Evolutionary conservation across 1,139 yeast genomes (phyloP).

Genomic region (Kodamaea sp.): DNA sequence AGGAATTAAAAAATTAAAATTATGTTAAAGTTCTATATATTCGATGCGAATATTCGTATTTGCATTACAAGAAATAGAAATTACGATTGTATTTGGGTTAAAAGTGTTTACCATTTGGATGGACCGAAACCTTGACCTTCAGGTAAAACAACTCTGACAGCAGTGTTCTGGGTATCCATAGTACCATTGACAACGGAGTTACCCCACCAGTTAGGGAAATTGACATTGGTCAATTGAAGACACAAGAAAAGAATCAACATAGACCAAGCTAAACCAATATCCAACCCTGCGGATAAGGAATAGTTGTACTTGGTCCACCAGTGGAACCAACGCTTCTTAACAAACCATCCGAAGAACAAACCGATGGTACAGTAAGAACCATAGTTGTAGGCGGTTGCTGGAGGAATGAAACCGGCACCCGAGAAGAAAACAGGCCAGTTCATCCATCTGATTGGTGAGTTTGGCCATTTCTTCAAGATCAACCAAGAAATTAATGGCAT

Average conservation of each 20-base stretch:
- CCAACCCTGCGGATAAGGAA: slow-evolving; percentile 55
- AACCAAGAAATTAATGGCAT: slow-evolving; percentile 44
- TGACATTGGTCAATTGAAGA: slow-evolving; percentile 25
- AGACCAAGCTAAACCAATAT: slow-evolving; percentile 53
- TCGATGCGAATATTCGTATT: too few relatives aligned
- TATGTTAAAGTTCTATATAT: too few relatives aligned
- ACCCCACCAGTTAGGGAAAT: slow-evolving; percentile 60
- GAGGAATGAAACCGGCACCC: slow-evolving; percentile 47
- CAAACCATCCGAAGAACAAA: slow-evolving; percentile 29
- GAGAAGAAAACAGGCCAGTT: slow-evolving; percentile 49
- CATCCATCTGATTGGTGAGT: slow-evolving; percentile 41
- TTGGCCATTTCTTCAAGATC: slow-evolving; percentile 46
- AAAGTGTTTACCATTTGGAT: slow-evolving; percentile 17
- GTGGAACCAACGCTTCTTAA: slow-evolving; percentile 41
- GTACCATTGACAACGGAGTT: slow-evolving; percentile 32
- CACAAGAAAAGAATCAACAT: slow-evolving; percentile 47
- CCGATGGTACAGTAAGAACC: slow-evolving; percentile 40
- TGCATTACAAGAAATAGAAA: too few relatives aligned
- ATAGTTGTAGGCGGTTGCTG: slow-evolving; percentile 45
- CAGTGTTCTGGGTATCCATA: slow-evolving; percentile 13
- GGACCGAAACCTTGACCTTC: slow-evolving; percentile 21
- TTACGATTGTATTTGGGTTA: not conserved
- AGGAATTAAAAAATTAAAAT: too few relatives aligned
- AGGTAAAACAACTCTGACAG: slow-evolving; percentile 12
- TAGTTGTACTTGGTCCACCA: slow-evolving; percentile 71